Evolutionary conservation across 2,329 filamentous ascomycete genomes (phyloP).

Genomic region (Calonectria hawksworthii): DNA sequence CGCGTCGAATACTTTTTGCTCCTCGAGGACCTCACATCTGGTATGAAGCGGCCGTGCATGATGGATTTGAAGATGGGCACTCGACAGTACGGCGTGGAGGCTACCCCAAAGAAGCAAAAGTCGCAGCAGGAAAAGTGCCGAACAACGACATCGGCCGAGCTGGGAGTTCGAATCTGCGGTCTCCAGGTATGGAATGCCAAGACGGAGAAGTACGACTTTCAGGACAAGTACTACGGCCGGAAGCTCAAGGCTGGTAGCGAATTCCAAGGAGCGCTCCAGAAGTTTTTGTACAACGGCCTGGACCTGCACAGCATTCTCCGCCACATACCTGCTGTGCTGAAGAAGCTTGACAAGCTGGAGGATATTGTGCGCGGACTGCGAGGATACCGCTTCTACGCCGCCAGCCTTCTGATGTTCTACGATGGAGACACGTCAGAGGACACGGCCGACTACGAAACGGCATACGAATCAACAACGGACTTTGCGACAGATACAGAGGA

Average conservation of each 20-base stretch:
- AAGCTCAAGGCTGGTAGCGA: conserved; percentile 88
- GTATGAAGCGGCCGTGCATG: conserved; percentile 96
- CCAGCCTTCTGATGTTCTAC: conserved; percentile 94
- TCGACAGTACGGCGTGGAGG: conserved; percentile 94
- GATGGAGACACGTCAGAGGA: conserved; percentile 80
- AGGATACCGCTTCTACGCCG: conserved; percentile 95
- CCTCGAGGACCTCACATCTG: conserved; percentile 93
- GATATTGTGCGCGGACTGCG: conserved; percentile 83
- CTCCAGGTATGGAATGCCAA: conserved; percentile 96
- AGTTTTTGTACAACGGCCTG: conserved; percentile 92
- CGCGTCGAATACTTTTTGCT: conserved; percentile 94
- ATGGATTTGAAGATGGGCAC: conserved; percentile 99
- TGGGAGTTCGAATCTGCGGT: conserved; percentile 94
- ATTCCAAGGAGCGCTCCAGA: conserved; percentile 88
- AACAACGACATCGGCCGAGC: conserved; percentile 88
- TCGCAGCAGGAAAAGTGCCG: conserved; percentile 95
- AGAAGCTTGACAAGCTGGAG: conserved; percentile 87
- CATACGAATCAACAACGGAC: conserved; percentile 71
- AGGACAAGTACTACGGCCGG: conserved; percentile 97
- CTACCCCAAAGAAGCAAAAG: conserved; percentile 89
- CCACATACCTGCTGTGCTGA: conserved; percentile 89
- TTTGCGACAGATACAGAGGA: conserved; percentile 72
- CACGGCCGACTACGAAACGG: conserved; percentile 62
- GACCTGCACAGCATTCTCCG: conserved; percentile 84
- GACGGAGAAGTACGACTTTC: conserved; percentile 89